phyloP scores from a whole-genome alignment of 176 grass and related monocot species.

The Stipa capillata region DNA sequence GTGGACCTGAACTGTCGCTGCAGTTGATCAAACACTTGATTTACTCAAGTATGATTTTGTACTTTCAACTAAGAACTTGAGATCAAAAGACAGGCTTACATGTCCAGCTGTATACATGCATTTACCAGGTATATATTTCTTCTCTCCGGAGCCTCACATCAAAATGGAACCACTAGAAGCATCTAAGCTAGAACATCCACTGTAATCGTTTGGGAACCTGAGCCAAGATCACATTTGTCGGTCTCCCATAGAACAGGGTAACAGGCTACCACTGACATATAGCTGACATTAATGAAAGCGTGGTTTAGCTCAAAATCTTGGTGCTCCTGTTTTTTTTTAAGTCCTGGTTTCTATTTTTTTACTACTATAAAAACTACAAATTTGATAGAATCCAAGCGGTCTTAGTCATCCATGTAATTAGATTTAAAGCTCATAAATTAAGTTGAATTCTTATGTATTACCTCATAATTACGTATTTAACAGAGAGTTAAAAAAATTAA shows the following conservation, averaged over 20 bases:
- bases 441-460: no score
- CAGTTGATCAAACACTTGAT: not conserved
- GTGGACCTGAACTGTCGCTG: not conserved
- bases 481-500: no score
- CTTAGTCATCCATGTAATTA: no score
- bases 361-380: no score
- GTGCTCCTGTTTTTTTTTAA: no score
- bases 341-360: no score
- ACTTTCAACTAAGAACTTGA: not conserved
- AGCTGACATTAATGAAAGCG: not conserved
- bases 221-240: not conserved
- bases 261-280: not conserved
- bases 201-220: not conserved
- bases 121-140: conserved; percentile 3
- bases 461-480: no score
- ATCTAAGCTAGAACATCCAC: conserved; percentile 9
- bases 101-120: conserved; percentile 35
- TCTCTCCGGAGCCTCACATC: not conserved
- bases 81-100: conserved; percentile 15
- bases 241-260: not conserved
- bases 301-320: no score
- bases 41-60: not conserved
- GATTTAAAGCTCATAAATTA: no score
- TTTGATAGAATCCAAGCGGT: no score
- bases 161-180: conserved; percentile 29